Evolutionary conservation across 352 stramenopile genomes (phyloP).

Genomic region (Phytopythium oedochilum): DNA sequence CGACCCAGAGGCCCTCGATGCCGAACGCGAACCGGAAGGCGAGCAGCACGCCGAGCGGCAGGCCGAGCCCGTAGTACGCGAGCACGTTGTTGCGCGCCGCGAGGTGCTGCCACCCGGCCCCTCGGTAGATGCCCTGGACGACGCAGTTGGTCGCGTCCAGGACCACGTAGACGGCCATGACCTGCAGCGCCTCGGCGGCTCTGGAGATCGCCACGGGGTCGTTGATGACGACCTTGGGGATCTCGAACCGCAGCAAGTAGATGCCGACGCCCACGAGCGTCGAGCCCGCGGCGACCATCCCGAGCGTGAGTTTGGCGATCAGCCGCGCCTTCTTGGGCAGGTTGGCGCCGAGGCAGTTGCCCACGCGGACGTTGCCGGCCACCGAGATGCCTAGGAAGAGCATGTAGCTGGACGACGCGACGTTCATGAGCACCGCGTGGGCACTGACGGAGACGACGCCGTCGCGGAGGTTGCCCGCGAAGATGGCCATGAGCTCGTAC

Average conservation of each 20-base stretch:
- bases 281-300: slow-evolving; percentile 58
- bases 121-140: slow-evolving; percentile 71
- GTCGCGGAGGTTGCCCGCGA: slow-evolving; percentile 56
- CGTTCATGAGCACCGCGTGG: slow-evolving; percentile 63
- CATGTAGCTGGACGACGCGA: slow-evolving; percentile 70
- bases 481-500: slow-evolving; percentile 74
- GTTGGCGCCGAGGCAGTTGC: slow-evolving; percentile 77
- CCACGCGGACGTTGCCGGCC: slow-evolving; percentile 75
- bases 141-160: slow-evolving; percentile 64
- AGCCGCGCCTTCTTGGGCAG: slow-evolving; percentile 81
- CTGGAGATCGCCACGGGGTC: slow-evolving; percentile 40
- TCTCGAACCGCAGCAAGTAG: slow-evolving; percentile 30
- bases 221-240: slow-evolving; percentile 72
- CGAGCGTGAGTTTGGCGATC: slow-evolving; percentile 75
- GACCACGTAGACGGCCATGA: slow-evolving; percentile 65
- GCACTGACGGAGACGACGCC: slow-evolving; percentile 64
- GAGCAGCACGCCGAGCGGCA: slow-evolving; percentile 55
- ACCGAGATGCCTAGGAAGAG: slow-evolving; percentile 79
- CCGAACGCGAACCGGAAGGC: slow-evolving; percentile 52
- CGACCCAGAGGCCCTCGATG: slow-evolving; percentile 73
- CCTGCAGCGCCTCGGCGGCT: slow-evolving; percentile 40
- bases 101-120: slow-evolving; percentile 48
- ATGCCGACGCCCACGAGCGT: slow-evolving; percentile 33
- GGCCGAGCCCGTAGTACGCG: slow-evolving; percentile 63
- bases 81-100: slow-evolving; percentile 60